Evolutionary conservation across 352 stramenopile species (phyloP).

Genomic region (Pythium rhizo-oryzae): DNA sequence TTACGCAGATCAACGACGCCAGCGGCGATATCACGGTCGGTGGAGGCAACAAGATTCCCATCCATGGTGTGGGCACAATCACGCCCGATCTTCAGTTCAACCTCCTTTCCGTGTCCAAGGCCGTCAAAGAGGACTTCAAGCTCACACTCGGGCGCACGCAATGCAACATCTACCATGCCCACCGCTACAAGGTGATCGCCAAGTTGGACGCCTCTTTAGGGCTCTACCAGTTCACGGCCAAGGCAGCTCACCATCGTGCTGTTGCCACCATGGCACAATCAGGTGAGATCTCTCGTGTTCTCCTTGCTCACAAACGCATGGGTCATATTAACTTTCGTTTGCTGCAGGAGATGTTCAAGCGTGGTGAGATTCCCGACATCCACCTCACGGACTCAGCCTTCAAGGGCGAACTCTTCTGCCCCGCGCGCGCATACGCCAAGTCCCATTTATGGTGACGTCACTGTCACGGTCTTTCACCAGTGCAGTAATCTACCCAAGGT

Average conservation of each 20-base stretch:
- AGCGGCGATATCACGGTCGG: slow-evolving; percentile 5
- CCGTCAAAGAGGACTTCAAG: slow-evolving; percentile 8
- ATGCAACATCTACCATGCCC: slow-evolving; percentile 7
- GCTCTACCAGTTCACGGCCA: slow-evolving; percentile 10
- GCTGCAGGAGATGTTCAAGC: no score
- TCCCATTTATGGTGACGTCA: no score
- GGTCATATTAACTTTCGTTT: no score
- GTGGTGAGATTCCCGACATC: no score
- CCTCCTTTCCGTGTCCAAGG: not conserved
- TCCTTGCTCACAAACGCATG: no score
- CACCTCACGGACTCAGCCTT: slow-evolving; percentile 7
- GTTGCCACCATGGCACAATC: slow-evolving; percentile 3
- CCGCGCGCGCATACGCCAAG: no score
- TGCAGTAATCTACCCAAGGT: no score
- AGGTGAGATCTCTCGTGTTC: slow-evolving; percentile 7
- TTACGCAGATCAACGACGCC: slow-evolving; percentile 3
- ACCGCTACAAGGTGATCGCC: slow-evolving; percentile 9
- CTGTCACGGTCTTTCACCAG: no score
- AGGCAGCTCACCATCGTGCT: not conserved
- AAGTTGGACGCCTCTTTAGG: not conserved
- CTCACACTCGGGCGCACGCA: not conserved
- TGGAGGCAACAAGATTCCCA: slow-evolving; percentile 6
- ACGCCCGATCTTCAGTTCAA: slow-evolving; percentile 7
- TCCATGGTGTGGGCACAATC: slow-evolving; percentile 1
- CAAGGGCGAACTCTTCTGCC: no score